A percentile compares a stretch with the other conserved stretches of the same genome.
Evolutionary conservation across 75 land plant genomes (phyloP).

Genomic region (Sequoia sempervirens): DNA sequence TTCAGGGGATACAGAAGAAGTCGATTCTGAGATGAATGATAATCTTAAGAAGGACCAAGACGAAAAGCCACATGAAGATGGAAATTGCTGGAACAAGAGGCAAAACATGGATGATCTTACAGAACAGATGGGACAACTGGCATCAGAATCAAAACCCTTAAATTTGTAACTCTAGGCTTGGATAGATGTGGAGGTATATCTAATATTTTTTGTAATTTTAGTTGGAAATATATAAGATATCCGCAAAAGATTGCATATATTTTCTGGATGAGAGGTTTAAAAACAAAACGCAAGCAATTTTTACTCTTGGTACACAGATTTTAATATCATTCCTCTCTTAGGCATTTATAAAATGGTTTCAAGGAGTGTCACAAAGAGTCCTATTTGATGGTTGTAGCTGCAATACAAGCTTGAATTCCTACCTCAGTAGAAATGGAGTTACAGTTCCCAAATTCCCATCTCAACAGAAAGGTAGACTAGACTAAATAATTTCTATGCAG

Average conservation of each 20-base stretch:
- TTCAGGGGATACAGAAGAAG: constrained; percentile 46
- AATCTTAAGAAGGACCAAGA: neutral
- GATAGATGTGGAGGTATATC: neutral
- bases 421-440: neutral
- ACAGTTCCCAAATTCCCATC: neutral
- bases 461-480: neutral
- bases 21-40: constrained; percentile 17
- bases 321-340: neutral
- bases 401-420: neutral
- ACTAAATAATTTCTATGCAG: neutral
- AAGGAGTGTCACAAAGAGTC: neutral
- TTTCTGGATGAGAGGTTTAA: neutral
- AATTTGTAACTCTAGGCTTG: neutral
- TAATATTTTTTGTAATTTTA: neutral
- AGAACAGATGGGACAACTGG: constrained; percentile 45
- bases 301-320: neutral
- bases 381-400: neutral
- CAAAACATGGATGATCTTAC: constrained; percentile 39
- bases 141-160: constrained; percentile 13
- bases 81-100: constrained; percentile 6
- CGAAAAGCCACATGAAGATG: constrained; percentile 11
- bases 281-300: neutral
- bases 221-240: neutral
- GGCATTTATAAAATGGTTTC: neutral
- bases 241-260: neutral